A percentile compares a stretch with the other conserved stretches of the same genome.
Evolutionary conservation across 2,329 filamentous ascomycete genomes (phyloP).

Genomic region (Penicillium occitanis): DNA sequence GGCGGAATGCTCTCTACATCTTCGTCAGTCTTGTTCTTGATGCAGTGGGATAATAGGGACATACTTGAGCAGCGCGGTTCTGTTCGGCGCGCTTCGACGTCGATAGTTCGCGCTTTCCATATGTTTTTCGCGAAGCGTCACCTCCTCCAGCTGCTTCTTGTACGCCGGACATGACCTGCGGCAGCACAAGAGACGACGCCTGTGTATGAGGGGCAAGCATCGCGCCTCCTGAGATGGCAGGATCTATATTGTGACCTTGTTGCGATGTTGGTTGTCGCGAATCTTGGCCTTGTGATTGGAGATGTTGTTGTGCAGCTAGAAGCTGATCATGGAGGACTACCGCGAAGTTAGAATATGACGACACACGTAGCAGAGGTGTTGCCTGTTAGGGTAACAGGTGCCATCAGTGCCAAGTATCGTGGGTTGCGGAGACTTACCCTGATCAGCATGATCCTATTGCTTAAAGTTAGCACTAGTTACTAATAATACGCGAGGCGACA

Average conservation of each 20-base stretch:
- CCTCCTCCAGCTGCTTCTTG: slow-evolving; percentile 35
- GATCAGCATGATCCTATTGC: slow-evolving; percentile 41
- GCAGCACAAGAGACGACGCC: slow-evolving; percentile 27
- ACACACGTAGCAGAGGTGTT: neutral
- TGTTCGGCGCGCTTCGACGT: slow-evolving; percentile 96
- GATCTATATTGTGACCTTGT: slow-evolving; percentile 60
- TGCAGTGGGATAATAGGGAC: neutral
- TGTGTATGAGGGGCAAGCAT: slow-evolving; percentile 45
- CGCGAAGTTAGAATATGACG: slow-evolving; percentile 11
- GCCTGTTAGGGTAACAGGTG: neutral
- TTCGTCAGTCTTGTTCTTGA: slow-evolving; percentile 15
- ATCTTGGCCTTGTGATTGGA: slow-evolving; percentile 47
- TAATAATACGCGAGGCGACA: neutral
- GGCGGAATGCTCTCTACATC: slow-evolving; percentile 83
- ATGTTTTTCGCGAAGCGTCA: slow-evolving; percentile 64
- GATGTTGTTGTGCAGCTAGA: slow-evolving; percentile 50
- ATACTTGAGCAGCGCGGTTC: slow-evolving; percentile 93
- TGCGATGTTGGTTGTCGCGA: slow-evolving; percentile 42
- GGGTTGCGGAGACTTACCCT: slow-evolving; percentile 37
- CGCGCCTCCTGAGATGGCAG: slow-evolving; percentile 55
- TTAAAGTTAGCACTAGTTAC: neutral
- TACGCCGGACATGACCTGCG: slow-evolving; percentile 30
- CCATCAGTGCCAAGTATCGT: too few relatives aligned
- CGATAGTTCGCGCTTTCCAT: slow-evolving; percentile 80
- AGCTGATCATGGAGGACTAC: slow-evolving; percentile 64